These are phyloP conservation scores for Penicillium olsonii DNA, from an alignment of 2,329 filamentous ascomycete genomes.

Conservation along the genomic window DNA sequence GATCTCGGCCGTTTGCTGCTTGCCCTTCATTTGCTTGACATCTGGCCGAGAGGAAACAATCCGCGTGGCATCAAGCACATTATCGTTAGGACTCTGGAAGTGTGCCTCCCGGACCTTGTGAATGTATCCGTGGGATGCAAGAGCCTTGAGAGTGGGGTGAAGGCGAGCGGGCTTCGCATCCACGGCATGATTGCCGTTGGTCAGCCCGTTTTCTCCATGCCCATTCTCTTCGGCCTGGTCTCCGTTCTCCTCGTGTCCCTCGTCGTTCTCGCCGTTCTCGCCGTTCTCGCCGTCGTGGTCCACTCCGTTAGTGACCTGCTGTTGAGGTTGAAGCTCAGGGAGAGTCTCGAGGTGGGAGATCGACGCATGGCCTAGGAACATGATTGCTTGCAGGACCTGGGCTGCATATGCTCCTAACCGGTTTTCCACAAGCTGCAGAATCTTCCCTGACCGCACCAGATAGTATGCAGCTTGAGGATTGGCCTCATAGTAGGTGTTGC, in stretches of 20 bases:
- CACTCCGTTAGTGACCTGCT: conserved; percentile 26
- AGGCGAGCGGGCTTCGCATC: conserved; percentile 29
- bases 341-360: conserved; percentile 48
- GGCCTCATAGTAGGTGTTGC: conserved; percentile 76
- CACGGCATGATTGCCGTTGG: conserved; percentile 27
- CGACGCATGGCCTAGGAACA: conserved; percentile 74
- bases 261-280: background rate
- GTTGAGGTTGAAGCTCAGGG: conserved; percentile 34
- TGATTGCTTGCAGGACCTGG: conserved; percentile 71
- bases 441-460: conserved; percentile 77
- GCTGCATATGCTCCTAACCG: conserved; percentile 74
- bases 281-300: conserved; percentile 25
- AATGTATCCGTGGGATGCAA: conserved; percentile 46
- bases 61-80: conserved; percentile 40
- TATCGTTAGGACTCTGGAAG: conserved; percentile 44
- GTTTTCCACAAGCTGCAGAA: conserved; percentile 72
- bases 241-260: conserved; percentile 2
- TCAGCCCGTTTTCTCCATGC: conserved; percentile 43
- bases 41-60: conserved; percentile 32
- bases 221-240: too few relatives aligned
- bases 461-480: conserved; percentile 79
- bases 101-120: conserved; percentile 42
- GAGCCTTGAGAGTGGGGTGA: conserved; percentile 40
- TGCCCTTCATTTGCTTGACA: conserved; percentile 40
- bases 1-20: conserved; percentile 38